Percentiles rank a stretch among this genome's conserved stretches.
Evolutionary conservation across 2,329 filamentous ascomycete genomes (phyloP).

Genomic region (Dothidotthia symphoricarpi): DNA sequence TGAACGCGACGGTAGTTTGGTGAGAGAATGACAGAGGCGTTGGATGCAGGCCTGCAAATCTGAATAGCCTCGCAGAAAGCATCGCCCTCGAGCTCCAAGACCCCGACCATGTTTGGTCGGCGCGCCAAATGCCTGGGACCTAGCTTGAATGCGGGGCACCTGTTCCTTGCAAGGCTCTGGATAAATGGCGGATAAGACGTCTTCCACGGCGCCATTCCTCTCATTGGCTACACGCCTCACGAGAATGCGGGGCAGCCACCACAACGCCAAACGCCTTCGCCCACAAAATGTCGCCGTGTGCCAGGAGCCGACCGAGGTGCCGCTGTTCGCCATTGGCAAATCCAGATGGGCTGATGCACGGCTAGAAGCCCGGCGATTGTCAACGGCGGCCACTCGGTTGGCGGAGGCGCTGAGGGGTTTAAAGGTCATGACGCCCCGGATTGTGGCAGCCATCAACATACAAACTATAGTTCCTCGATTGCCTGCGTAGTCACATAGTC

Average conservation of each 20-base stretch:
- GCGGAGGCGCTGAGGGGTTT: too few relatives aligned
- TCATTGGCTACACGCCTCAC: conserved; percentile 57
- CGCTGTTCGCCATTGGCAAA: conserved; percentile 13
- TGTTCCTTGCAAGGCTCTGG: conserved; percentile 7
- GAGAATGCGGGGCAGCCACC: conserved; percentile 26
- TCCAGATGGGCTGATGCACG: conserved; percentile 19
- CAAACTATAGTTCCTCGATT: not conserved
- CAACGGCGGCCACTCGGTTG: conserved; percentile 21
- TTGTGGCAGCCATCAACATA: too few relatives aligned
- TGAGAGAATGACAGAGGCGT: too few relatives aligned
- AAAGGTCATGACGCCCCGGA: too few relatives aligned
- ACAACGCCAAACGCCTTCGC: conserved; percentile 4
- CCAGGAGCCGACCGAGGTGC: conserved; percentile 21
- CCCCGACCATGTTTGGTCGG: conserved; percentile 2
- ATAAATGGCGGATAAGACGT: conserved; percentile 27
- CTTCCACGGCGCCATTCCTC: conserved; percentile 20
- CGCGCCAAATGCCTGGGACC: conserved; percentile 7
- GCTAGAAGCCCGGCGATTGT: conserved; percentile 25
- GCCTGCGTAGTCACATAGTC: not conserved
- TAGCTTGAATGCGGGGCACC: conserved; percentile 27
- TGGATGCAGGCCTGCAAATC: too few relatives aligned
- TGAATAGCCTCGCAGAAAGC: not conserved
- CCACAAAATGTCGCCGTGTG: not conserved
- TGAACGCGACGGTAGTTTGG: too few relatives aligned
- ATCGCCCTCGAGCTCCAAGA: conserved; percentile 4